These are phyloP conservation scores for Kuraishia molischiana DNA, from an alignment of 805 yeast genomes.

Conservation along the genomic window DNA sequence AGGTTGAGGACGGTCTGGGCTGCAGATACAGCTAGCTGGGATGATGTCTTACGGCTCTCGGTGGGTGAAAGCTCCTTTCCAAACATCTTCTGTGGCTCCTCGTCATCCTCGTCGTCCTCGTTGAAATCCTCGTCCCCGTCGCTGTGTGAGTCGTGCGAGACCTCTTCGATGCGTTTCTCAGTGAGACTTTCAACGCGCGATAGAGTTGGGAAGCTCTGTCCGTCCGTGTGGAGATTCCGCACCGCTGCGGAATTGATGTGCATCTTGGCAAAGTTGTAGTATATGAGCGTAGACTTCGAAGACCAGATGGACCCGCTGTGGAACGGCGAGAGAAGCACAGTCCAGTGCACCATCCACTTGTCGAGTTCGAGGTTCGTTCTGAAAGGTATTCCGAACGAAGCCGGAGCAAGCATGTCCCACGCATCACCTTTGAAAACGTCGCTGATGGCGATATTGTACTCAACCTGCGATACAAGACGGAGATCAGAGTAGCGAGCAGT, in stretches of 20 bases:
- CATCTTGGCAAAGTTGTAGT: slow-evolving; percentile 69
- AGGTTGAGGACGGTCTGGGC: slow-evolving; percentile 54
- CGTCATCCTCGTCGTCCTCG: slow-evolving; percentile 5
- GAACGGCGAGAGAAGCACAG: slow-evolving; percentile 54
- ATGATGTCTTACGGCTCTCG: slow-evolving; percentile 17
- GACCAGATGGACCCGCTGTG: slow-evolving; percentile 46
- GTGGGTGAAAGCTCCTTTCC: slow-evolving; percentile 14
- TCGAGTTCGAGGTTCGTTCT: slow-evolving; percentile 57
- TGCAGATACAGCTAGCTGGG: slow-evolving; percentile 47
- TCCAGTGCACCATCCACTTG: slow-evolving; percentile 78
- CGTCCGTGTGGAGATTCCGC: slow-evolving; percentile 28
- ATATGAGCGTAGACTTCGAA: slow-evolving; percentile 57
- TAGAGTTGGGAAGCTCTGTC: slow-evolving; percentile 13
- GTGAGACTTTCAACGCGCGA: slow-evolving; percentile 10
- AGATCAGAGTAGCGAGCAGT: slow-evolving; percentile 29
- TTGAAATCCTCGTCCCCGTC: slow-evolving; percentile 10
- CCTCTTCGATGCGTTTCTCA: slow-evolving; percentile 5
- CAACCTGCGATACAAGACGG: slow-evolving; percentile 57
- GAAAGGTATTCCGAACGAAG: slow-evolving; percentile 59
- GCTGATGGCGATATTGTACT: slow-evolving; percentile 53
- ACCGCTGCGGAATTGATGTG: slow-evolving; percentile 49
- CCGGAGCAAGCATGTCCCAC: slow-evolving; percentile 51
- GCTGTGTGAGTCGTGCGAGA: slow-evolving; percentile 6
- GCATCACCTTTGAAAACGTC: slow-evolving; percentile 48
- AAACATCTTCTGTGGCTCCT: slow-evolving; percentile 1